These are phyloP conservation scores for Wickerhamomyces sydowiorum DNA, from an alignment of 805 yeast genomes.

Conservation along the genomic window DNA sequence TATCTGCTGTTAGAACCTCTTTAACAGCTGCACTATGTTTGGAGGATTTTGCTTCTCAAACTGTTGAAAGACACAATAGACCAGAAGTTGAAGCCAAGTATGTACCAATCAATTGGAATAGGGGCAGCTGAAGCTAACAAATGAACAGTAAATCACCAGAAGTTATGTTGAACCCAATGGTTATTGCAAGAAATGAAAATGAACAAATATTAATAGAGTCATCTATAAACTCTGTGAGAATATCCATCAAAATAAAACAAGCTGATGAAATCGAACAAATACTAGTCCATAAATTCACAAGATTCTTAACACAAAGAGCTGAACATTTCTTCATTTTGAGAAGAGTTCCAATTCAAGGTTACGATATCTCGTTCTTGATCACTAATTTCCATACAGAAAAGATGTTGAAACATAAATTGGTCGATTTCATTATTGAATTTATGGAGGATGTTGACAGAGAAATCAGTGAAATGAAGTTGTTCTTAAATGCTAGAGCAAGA, in stretches of 20 bases:
- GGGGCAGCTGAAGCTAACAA: background rate
- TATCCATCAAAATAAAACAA: constrained; percentile 89
- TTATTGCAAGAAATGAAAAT: constrained; percentile 87
- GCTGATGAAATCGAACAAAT: constrained; percentile 96
- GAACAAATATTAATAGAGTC: constrained; percentile 92
- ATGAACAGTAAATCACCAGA: constrained; percentile 64
- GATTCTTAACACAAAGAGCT: constrained; percentile 92
- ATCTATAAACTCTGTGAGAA: constrained; percentile 85
- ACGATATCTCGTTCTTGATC: constrained; percentile 87
- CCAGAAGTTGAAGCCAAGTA: constrained; percentile 85
- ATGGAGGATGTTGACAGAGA: constrained; percentile 99
- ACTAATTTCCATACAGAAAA: constrained; percentile 94
- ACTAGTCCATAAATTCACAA: constrained; percentile 88
- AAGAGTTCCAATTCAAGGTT: constrained; percentile 85
- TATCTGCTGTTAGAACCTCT: constrained; percentile 89
- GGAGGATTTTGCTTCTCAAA: constrained; percentile 91
- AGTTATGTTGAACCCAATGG: constrained; percentile 81
- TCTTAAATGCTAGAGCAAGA: constrained; percentile 95
- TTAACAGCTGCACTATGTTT: constrained; percentile 90
- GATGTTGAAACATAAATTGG: constrained; percentile 91
- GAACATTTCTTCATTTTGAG: constrained; percentile 90
- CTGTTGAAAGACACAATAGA: constrained; percentile 93
- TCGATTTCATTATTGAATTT: constrained; percentile 94
- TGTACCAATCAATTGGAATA: background rate
- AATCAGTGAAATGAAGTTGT: constrained; percentile 96